Evolutionary conservation across 352 stramenopile genomes (phyloP), one percentile per base, ranked within the genome.

Genomic region (Pythium inflatum): DNA sequence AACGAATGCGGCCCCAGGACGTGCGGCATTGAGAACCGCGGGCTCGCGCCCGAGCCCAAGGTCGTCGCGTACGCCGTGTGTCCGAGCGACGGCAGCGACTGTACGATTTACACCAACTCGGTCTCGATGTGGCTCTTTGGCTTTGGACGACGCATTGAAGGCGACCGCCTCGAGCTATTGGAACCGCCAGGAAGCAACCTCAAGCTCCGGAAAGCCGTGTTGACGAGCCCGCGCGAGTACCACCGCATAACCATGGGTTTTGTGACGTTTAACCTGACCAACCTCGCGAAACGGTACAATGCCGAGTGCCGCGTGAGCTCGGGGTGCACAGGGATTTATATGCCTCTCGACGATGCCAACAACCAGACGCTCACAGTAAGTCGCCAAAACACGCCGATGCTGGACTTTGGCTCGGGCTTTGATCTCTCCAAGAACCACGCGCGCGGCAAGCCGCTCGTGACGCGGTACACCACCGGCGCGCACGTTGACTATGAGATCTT

Each of bases 31-130:
- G 13, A 61, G 27, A 68, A 68, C n/a, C 48, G 48, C 8, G 48
- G 38, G 0, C 25, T 68, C 25, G 14, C 49, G 16, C 61, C 61
- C 3, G 61, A 68, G 7, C 61, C 46, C 11, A 53, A 68, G 49
- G 61, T 68, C 31, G 34, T 61, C 14, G 61, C 61, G 36, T 61
- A 46, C n/a, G 61, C 31, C 13, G 49, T 55, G 4, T 68, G 61
- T 40, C 48, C 49, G 2, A 30, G 22, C 12, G 38, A 61, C 25
- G 61, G 49, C 2, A 55, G 16, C 3, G 50, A 61, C n/a, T 68
- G 61, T 22, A n/a, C n/a, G 3, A 20, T 5, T 1, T 33, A 31
- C n/a, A 38, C n/a, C 9, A 59, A n/a, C 18, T 11, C 9, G 2
- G 8, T 22, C 2, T 49, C 49, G 1, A 50, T 68, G 34, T 68